Evolutionary conservation across 2,329 filamentous ascomycete genomes (phyloP), one percentile per base, ranked within the genome.

Genomic region (Boeremia lycopersici): DNA sequence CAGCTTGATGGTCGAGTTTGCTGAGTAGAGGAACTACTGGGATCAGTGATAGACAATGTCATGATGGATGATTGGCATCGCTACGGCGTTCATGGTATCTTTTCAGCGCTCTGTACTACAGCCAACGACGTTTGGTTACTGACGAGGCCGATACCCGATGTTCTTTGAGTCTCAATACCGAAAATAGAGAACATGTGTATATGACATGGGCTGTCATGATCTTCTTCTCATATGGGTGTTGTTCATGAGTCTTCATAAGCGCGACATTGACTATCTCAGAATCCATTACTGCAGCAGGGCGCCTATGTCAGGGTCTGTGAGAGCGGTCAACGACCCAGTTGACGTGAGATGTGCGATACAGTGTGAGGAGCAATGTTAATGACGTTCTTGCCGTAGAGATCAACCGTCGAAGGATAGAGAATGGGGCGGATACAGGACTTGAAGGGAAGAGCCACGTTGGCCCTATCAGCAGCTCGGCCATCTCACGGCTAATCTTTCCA

Each of bases 1-100:
- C 3, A 96, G 92, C 0, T 89, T 99, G 7, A 97, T 97, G 91
- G 88, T 99, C 63, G 95, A 97, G 74, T 96, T 92, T 69, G 53
- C 70, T 10, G 72, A 74, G 38, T 64, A 61, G 30, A 9, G 7
- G 6, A 38, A 6, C 12, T 34, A n/a, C 2, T 9, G 8, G 12
- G 23, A 19, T 6, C 5, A n/a, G 34, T 17, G 9, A 41, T 29
- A 19, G 35, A 29, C n/a, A 40, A 23, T 30, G n/a, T n/a, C 7
- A 8, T 19, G 23, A 25, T 12, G 9, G 31, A 47, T 33, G 17
- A 26, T 41, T 42, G 26, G 52, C 45, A 49, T 54, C 46, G 41
- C 45, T 36, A 35, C 34, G 45, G 46, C 52, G 52, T 54, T 54
- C 11, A 29, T 15, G 46, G 52, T 54, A 36, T 41, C 34, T 34